These are phyloP conservation scores for Thelonectria olida DNA, from an alignment of 2,329 filamentous ascomycete species.

Conservation along the genomic window DNA sequence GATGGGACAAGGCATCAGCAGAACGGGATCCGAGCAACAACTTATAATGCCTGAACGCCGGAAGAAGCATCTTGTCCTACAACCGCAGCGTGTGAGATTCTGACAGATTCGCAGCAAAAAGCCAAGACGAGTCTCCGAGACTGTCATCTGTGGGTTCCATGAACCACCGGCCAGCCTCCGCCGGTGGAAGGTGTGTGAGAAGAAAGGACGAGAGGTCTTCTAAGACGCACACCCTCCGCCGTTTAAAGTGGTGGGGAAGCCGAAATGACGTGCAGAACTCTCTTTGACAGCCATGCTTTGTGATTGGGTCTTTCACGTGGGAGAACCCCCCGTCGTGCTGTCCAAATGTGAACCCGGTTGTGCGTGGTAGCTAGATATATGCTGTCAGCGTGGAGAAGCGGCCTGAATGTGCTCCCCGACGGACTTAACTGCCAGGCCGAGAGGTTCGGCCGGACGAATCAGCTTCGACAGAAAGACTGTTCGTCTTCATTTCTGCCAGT, in stretches of 20 bases:
- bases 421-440: slow-evolving; percentile 17
- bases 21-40: slow-evolving; percentile 1
- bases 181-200: slow-evolving; percentile 21
- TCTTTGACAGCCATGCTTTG: no score
- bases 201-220: no score
- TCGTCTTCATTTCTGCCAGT: slow-evolving; percentile 6
- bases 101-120: not conserved
- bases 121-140: slow-evolving; percentile 9
- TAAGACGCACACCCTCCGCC: slow-evolving; percentile 4
- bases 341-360: no score
- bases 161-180: slow-evolving; percentile 15
- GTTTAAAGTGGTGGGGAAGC: not conserved
- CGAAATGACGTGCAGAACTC: no score
- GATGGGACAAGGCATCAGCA: not conserved
- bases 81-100: not conserved
- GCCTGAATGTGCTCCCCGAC: slow-evolving; percentile 10
- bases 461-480: not conserved
- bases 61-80: slow-evolving; percentile 1
- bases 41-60: slow-evolving; percentile 10
- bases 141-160: slow-evolving; percentile 14
- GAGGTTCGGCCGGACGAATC: slow-evolving; percentile 6
- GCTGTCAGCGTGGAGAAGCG: slow-evolving; percentile 13
- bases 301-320: not conserved
- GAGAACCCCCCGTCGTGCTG: no score
- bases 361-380: not conserved